Evolutionary conservation across 2,329 filamentous ascomycete genomes (phyloP).

Genomic region (Fonsecaea nubica): DNA sequence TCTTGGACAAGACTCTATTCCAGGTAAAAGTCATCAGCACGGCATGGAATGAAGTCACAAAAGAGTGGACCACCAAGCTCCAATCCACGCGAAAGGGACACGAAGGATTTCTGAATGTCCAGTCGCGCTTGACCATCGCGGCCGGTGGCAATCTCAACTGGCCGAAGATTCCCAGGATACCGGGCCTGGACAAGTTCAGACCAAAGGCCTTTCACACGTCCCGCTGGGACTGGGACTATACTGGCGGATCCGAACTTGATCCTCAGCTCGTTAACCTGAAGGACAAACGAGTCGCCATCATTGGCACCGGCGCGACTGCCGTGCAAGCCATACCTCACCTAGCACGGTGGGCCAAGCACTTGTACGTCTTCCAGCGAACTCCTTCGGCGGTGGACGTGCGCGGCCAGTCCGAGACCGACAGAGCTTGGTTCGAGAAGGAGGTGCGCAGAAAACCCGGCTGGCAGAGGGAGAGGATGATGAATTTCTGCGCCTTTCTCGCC

Average conservation of each 20-base stretch:
- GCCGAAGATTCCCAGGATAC: slow-evolving; percentile 49
- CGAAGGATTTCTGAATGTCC: not conserved
- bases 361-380: slow-evolving; percentile 40
- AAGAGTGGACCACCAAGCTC: slow-evolving; percentile 42
- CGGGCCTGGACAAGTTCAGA: slow-evolving; percentile 39
- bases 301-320: slow-evolving; percentile 31
- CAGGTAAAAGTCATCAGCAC: slow-evolving; percentile 20
- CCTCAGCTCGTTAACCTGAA: slow-evolving; percentile 48
- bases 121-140: slow-evolving; percentile 49
- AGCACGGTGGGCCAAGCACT: slow-evolving; percentile 5
- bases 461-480: not conserved
- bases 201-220: slow-evolving; percentile 41
- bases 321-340: slow-evolving; percentile 18
- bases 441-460: not conserved
- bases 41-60: slow-evolving; percentile 26
- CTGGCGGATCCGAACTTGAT: slow-evolving; percentile 45
- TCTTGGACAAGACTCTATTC: slow-evolving; percentile 23
- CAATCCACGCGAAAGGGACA: not conserved
- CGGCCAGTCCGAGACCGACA: slow-evolving; percentile 27
- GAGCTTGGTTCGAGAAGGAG: slow-evolving; percentile 3
- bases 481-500: not conserved
- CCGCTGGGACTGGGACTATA: slow-evolving; percentile 48
- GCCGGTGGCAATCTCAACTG: slow-evolving; percentile 57
- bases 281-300: slow-evolving; percentile 30
- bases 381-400: slow-evolving; percentile 50